Percentiles rank a stretch among this genome's conserved stretches.
Evolutionary conservation across 75 land plant species (phyloP).

Genomic region (Adiantum capillusveneris): DNA sequence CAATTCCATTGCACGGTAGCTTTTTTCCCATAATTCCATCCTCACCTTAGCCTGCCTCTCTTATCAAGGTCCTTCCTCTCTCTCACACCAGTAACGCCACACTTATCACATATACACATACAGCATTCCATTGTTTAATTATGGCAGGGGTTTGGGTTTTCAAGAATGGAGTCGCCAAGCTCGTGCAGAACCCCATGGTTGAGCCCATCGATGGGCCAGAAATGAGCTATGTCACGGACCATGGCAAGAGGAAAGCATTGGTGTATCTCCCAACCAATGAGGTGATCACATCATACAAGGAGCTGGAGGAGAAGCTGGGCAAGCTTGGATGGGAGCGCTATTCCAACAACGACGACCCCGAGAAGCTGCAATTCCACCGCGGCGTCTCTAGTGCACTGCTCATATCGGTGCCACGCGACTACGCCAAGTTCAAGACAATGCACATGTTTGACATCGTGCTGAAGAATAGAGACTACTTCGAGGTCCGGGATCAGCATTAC

Average conservation of each 20-base stretch:
- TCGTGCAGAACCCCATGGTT: constrained; percentile 31
- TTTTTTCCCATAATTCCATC: too few relatives aligned
- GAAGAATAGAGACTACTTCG: constrained; percentile 34
- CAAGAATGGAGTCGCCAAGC: constrained; percentile 46
- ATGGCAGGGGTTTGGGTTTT: constrained; percentile 66
- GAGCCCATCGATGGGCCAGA: constrained; percentile 19
- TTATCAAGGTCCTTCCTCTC: too few relatives aligned
- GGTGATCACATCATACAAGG: constrained; percentile 40
- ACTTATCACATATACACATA: too few relatives aligned
- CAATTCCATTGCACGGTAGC: too few relatives aligned
- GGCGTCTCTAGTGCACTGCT: constrained; percentile 31
- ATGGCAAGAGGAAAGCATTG: constrained; percentile 35
- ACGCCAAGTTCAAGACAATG: constrained; percentile 42
- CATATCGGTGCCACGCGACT: constrained; percentile 49
- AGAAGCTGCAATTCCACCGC: constrained; percentile 45
- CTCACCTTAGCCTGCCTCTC: too few relatives aligned
- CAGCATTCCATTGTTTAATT: too few relatives aligned
- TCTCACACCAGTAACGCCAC: too few relatives aligned
- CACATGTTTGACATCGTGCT: constrained; percentile 52
- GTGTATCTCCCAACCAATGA: constrained; percentile 43
- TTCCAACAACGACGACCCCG: constrained; percentile 26
- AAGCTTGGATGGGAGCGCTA: constrained; percentile 49
- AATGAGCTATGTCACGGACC: not conserved
- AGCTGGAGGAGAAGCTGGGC: constrained; percentile 41
- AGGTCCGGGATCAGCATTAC: constrained; percentile 36